phyloP scores from a whole-genome alignment of 345 rosid species.

The Citrus mangshanensis region DNA sequence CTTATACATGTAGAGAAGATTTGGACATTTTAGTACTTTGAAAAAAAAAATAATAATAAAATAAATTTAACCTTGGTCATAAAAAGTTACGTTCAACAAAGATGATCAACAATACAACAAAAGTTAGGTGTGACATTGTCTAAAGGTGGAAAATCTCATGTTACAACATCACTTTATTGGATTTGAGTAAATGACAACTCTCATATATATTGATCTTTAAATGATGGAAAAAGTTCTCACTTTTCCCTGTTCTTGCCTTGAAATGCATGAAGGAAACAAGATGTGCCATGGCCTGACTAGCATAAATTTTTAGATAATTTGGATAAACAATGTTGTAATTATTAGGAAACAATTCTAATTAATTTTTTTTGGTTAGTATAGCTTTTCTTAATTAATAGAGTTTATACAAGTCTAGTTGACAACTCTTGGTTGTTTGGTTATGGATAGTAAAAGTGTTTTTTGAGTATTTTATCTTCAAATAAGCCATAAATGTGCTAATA shows the following conservation, averaged over 20 bases:
- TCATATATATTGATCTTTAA: not conserved
- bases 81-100: too few species aligned
- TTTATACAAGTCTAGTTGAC: too few species aligned
- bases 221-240: not conserved
- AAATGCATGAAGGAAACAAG: not conserved
- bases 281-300: not conserved
- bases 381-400: not conserved
- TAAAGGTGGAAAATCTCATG: not conserved
- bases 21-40: too few species aligned
- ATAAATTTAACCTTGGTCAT: too few species aligned
- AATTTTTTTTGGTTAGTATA: too few species aligned
- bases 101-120: not conserved
- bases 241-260: not conserved
- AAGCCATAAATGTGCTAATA: not conserved
- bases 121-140: not conserved
- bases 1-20: too few species aligned
- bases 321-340: too few species aligned
- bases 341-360: too few species aligned
- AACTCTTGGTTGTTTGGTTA: not conserved
- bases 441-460: not conserved
- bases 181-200: not conserved
- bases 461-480: not conserved
- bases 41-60: too few species aligned
- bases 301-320: too few species aligned
- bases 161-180: not conserved